A percentile compares a stretch with the other conserved stretches of the same genome.
Evolutionary conservation across 495 filamentous ascomycete genomes (phyloP).

Genomic region (Parathielavia hyrcaniae): DNA sequence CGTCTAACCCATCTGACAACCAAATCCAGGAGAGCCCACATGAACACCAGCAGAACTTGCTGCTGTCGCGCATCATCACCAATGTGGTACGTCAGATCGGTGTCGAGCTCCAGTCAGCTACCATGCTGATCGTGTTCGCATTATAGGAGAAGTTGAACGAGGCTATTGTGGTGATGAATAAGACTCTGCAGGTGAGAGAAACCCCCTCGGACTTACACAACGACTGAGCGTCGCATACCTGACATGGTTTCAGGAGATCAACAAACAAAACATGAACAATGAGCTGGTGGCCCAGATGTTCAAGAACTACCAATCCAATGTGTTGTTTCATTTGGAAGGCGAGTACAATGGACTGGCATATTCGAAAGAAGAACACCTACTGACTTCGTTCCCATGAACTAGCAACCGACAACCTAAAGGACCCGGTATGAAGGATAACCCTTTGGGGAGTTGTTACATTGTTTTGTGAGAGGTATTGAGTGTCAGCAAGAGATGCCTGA

Average conservation of each 20-base stretch:
- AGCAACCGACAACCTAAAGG: slow-evolving; percentile 83
- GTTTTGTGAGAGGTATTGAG: too few species aligned
- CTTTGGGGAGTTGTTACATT: too few species aligned
- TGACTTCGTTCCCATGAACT: slow-evolving; percentile 7
- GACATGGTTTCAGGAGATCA: slow-evolving; percentile 70
- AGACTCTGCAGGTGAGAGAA: slow-evolving; percentile 66
- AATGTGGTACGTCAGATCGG: slow-evolving; percentile 65
- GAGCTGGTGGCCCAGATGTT: slow-evolving; percentile 99
- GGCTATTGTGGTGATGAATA: slow-evolving; percentile 85
- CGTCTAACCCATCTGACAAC: neutral
- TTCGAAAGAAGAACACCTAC: neutral
- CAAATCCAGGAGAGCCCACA: slow-evolving; percentile 78
- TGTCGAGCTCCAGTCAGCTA: neutral
- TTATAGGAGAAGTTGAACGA: slow-evolving; percentile 94
- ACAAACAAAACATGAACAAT: slow-evolving; percentile 96
- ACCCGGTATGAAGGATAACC: slow-evolving; percentile 44
- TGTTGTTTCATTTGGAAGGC: slow-evolving; percentile 97
- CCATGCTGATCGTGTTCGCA: neutral
- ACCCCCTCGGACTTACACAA: neutral
- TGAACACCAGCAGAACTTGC: slow-evolving; percentile 90
- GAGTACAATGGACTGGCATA: slow-evolving; percentile 20
- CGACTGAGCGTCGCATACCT: neutral
- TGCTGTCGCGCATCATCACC: slow-evolving; percentile 91
- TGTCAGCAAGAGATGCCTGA: too few species aligned
- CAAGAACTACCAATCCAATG: slow-evolving; percentile 98